phyloP scores from a whole-genome alignment of 1,139 yeast genomes.

The Saccharomyces pastorianus region DNA sequence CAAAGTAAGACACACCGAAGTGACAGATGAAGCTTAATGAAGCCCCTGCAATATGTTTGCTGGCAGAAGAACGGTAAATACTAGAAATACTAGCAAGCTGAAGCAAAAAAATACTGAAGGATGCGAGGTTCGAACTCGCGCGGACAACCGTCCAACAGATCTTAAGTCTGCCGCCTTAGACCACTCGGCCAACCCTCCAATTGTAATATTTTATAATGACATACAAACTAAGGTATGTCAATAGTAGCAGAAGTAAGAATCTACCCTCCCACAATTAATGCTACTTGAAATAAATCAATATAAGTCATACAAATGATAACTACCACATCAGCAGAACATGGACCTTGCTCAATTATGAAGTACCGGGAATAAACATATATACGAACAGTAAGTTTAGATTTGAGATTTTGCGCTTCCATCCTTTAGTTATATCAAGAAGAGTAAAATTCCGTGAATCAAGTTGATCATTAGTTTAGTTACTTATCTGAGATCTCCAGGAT shows the following conservation, averaged over 20 bases:
- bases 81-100: neutral
- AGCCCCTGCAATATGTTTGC: neutral
- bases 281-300: too few species aligned
- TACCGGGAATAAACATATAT: too few species aligned
- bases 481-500: neutral
- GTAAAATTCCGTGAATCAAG: too few species aligned
- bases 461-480: neutral
- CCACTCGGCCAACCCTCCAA: slow-evolving; percentile 8
- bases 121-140: slow-evolving; percentile 77
- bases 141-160: slow-evolving; percentile 37
- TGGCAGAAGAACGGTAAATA: neutral
- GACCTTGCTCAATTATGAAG: too few species aligned
- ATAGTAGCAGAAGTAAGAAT: too few species aligned
- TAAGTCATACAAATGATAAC: too few species aligned
- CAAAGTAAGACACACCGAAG: neutral
- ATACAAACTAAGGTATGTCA: too few species aligned
- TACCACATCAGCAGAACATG: too few species aligned
- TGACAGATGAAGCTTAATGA: neutral
- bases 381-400: neutral
- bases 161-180: slow-evolving; percentile 9
- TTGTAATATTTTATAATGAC: too few species aligned
- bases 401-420: neutral
- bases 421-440: too few species aligned
- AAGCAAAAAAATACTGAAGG: slow-evolving; percentile 39
- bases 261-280: too few species aligned